Conservation (phyloP, 352 stramenopile genomes). For the Pythium vanterpoolii region DNA sequence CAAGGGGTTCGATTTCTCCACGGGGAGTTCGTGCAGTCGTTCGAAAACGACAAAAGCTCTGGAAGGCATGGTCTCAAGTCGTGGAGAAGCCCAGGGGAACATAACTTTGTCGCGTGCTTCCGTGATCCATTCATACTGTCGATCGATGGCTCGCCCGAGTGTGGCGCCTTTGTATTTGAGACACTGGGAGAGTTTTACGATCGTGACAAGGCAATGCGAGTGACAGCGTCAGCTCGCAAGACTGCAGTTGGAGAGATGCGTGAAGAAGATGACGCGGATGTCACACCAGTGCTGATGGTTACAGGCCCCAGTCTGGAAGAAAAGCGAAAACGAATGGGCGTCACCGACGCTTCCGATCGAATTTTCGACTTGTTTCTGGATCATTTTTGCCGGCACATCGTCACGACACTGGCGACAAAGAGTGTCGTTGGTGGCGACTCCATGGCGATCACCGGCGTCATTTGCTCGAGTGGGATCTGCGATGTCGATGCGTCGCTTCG, state of each 20-base stretch:
- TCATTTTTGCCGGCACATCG: conserved; percentile 20
- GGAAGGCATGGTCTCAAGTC: background rate
- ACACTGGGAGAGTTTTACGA: conserved; percentile 24
- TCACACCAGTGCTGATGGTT: background rate
- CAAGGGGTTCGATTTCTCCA: conserved; percentile 22
- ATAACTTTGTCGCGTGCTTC: conserved; percentile 19
- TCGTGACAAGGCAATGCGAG: conserved; percentile 9
- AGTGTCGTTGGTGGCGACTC: background rate
- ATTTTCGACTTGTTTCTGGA: conserved; percentile 20
- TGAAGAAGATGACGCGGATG: conserved; percentile 10
- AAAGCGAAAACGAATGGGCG: conserved; percentile 18
- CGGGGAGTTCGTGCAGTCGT: conserved; percentile 22
- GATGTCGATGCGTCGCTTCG: conserved; percentile 3
- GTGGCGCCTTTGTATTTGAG: conserved; percentile 26
- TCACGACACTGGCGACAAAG: background rate
- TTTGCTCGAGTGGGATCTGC: conserved; percentile 9
- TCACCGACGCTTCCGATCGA: conserved; percentile 13
- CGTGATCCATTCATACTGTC: conserved; percentile 22
- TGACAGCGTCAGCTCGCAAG: background rate
- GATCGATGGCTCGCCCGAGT: conserved; percentile 25
- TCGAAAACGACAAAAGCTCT: background rate
- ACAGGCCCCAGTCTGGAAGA: conserved; percentile 15
- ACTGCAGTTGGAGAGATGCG: background rate
- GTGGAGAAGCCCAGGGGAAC: conserved; percentile 18
- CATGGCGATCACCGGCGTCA: conserved; percentile 7